These are phyloP conservation scores for Spatholobus suberectus DNA, from an alignment of 306 rosid species.

Conservation along the genomic window DNA sequence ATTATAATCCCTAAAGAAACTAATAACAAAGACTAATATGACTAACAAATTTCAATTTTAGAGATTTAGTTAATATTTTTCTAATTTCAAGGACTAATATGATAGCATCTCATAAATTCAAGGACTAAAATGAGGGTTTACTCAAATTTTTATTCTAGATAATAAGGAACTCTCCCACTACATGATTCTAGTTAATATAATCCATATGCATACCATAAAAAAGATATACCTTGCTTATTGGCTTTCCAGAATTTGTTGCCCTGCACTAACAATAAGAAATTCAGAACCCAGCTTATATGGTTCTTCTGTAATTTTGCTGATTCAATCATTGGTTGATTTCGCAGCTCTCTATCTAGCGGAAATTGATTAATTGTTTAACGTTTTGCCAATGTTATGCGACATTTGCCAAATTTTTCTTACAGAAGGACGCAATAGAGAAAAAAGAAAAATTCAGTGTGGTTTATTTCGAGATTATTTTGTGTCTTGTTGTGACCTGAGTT, in stretches of 20 bases:
- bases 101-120: too few relatives aligned
- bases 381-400: not conserved
- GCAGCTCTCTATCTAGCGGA: not conserved
- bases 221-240: not conserved
- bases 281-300: not conserved
- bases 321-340: not conserved
- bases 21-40: too few relatives aligned
- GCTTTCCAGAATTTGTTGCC: not conserved
- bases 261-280: not conserved
- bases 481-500: not conserved
- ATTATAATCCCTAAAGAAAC: too few relatives aligned
- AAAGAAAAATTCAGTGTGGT: not conserved
- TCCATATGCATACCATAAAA: too few relatives aligned
- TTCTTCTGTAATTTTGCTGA: not conserved
- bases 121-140: too few relatives aligned
- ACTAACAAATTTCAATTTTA: too few relatives aligned
- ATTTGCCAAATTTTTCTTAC: not conserved
- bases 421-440: not conserved
- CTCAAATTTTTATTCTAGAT: not conserved
- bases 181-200: not conserved
- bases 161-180: not conserved
- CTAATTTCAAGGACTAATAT: too few relatives aligned
- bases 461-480: not conserved
- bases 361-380: not conserved
- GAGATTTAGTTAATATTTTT: too few relatives aligned